Conservation (phyloP, 306 rosid genomes). For the Dryas octopetala region DNA sequence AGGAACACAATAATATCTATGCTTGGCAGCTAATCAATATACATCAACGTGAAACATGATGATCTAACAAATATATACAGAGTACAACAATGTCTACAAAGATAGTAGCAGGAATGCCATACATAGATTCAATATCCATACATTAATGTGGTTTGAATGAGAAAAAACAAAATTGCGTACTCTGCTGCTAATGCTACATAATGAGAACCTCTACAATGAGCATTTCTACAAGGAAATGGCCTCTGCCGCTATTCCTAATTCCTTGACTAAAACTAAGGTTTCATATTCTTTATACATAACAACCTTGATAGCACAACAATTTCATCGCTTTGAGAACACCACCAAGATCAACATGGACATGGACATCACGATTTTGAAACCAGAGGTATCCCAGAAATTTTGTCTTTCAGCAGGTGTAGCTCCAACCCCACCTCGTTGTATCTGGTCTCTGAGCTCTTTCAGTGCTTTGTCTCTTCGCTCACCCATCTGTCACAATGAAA, state of each 20-base stretch:
- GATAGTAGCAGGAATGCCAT: conserved; percentile 2
- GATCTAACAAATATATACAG: neutral
- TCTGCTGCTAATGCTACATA: conserved; percentile 29
- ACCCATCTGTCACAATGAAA: conserved; percentile 63
- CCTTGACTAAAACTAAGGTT: conserved; percentile 17
- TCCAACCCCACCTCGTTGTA: conserved; percentile 48
- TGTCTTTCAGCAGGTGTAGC: conserved; percentile 46
- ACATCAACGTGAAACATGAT: neutral
- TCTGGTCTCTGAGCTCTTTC: conserved; percentile 77
- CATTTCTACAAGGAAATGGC: conserved; percentile 38
- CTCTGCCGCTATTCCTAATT: conserved; percentile 38
- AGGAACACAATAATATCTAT: too few species aligned
- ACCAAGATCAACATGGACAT: conserved; percentile 88
- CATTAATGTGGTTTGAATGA: conserved; percentile 3
- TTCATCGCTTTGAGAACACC: conserved; percentile 82
- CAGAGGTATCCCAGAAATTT: conserved; percentile 82
- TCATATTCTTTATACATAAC: conserved; percentile 29
- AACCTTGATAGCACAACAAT: conserved; percentile 10
- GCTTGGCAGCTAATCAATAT: neutral
- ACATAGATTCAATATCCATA: neutral
- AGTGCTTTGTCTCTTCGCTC: conserved; percentile 87
- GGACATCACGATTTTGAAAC: conserved; percentile 78
- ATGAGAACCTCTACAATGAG: conserved; percentile 30
- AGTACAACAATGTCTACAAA: neutral
- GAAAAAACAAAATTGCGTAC: conserved; percentile 23